Percentiles rank a stretch among this genome's conserved stretches.
Conservation (phyloP, 495 filamentous ascomycete genomes). For the Trichoderma orchidacearum region DNA sequence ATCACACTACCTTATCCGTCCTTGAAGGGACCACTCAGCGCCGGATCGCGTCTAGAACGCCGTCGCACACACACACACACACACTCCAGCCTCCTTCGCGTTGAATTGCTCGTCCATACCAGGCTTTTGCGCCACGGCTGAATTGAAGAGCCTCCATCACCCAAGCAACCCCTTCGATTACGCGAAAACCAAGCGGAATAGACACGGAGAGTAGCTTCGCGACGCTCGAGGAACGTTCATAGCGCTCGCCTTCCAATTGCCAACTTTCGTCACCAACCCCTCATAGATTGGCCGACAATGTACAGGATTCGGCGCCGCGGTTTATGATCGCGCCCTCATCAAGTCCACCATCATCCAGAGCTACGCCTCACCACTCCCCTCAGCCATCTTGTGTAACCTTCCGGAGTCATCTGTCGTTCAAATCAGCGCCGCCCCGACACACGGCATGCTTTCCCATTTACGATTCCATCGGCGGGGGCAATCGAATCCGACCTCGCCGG, state of each 20-base stretch:
- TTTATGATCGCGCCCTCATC: background rate
- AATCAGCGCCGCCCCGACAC: background rate
- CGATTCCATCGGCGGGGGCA: constrained; percentile 39
- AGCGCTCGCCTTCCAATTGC: background rate
- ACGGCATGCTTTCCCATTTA: constrained; percentile 37
- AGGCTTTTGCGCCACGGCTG: background rate
- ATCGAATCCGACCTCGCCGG: constrained; percentile 37
- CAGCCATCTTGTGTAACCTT: background rate
- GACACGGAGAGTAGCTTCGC: background rate
- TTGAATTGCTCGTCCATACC: background rate
- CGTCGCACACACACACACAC: background rate
- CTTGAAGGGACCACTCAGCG: background rate
- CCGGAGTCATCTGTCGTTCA: background rate
- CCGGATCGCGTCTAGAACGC: background rate
- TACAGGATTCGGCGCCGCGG: background rate
- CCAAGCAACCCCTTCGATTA: background rate
- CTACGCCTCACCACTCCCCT: background rate
- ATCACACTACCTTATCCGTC: background rate
- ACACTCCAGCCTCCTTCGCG: background rate
- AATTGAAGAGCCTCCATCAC: background rate
- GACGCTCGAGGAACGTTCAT: background rate
- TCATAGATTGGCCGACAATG: background rate
- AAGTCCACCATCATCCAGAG: background rate
- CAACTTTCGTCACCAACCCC: background rate
- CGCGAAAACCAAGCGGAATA: background rate